These are phyloP conservation scores for Cryptococcus sp. DNA, from an alignment of 1,284 basidiomycete species.

Conservation along the genomic window DNA sequence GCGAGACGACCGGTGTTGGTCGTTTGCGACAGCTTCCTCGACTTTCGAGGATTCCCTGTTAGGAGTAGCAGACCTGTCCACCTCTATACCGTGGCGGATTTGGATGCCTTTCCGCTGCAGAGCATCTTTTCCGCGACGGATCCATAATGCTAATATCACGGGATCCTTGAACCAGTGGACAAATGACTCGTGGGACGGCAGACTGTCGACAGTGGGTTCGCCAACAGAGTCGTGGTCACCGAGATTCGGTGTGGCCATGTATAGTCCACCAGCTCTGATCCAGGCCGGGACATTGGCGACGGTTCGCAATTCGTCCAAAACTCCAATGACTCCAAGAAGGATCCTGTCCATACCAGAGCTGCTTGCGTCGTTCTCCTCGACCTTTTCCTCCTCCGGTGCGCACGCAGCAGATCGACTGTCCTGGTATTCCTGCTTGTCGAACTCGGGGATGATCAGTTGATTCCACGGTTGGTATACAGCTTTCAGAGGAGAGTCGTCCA, in stretches of 20 bases:
- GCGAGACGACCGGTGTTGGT: neutral
- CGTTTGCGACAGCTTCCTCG: neutral
- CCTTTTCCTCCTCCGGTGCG: neutral
- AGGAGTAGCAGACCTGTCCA: slow-evolving; percentile 1
- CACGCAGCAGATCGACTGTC: slow-evolving; percentile 10
- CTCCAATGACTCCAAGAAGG: slow-evolving; percentile 49
- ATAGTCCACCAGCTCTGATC: slow-evolving; percentile 44
- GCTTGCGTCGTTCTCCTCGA: neutral
- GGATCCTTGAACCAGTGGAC: slow-evolving; percentile 38
- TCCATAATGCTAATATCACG: slow-evolving; percentile 30
- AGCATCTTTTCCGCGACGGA: slow-evolving; percentile 30
- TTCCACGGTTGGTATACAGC: slow-evolving; percentile 51
- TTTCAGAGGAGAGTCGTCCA: slow-evolving; percentile 53
- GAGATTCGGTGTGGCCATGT: neutral
- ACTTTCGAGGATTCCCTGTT: neutral
- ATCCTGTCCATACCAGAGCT: slow-evolving; percentile 35
- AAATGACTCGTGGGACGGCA: slow-evolving; percentile 38
- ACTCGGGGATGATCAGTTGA: slow-evolving; percentile 51
- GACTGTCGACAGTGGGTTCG: slow-evolving; percentile 18
- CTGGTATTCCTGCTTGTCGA: slow-evolving; percentile 29
- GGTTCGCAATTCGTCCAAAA: slow-evolving; percentile 41
- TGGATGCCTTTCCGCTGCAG: slow-evolving; percentile 37
- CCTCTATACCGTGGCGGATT: slow-evolving; percentile 30
- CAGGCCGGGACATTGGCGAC: slow-evolving; percentile 49
- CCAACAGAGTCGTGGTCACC: slow-evolving; percentile 1